These are phyloP conservation scores for Xylaria curta DNA, from an alignment of 495 filamentous ascomycete species.

Conservation along the genomic window DNA sequence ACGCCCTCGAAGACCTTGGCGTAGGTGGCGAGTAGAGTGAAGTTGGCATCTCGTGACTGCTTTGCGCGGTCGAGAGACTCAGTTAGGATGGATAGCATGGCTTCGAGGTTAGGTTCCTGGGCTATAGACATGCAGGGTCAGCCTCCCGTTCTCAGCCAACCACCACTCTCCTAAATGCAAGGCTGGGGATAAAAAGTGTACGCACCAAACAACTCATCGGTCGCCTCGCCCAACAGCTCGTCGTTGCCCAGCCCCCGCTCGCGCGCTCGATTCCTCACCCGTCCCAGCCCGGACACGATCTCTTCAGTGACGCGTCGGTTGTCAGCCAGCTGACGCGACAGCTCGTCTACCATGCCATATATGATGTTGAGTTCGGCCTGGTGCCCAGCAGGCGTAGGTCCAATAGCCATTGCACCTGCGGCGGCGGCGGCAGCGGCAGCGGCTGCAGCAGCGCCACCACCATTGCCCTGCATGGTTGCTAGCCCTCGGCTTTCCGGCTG, in stretches of 20 bases:
- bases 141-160: background rate
- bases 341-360: constrained; percentile 80
- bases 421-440: constrained; percentile 52
- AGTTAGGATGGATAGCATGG: constrained; percentile 56
- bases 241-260: constrained; percentile 56
- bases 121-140: constrained; percentile 36
- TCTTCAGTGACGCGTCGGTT: constrained; percentile 78
- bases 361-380: constrained; percentile 88
- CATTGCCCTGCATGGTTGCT: constrained; percentile 60
- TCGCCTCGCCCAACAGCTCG: constrained; percentile 54
- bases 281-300: constrained; percentile 69
- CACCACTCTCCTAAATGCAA: background rate
- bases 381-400: constrained; percentile 79
- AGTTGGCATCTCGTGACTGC: constrained; percentile 58
- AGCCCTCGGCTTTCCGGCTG: constrained; percentile 1
- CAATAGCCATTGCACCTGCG: constrained; percentile 48
- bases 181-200: background rate
- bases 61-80: constrained; percentile 61
- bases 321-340: constrained; percentile 75
- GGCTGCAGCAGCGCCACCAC: constrained; percentile 53
- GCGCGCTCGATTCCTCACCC: constrained; percentile 56
- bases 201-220: constrained; percentile 57
- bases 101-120: constrained; percentile 59
- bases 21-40: constrained; percentile 54
- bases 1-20: constrained; percentile 54